Percentiles rank a stretch among this genome's conserved stretches.
phyloP scores from a whole-genome alignment of 441 rosid genomes.

The Euphorbia celastroides region DNA sequence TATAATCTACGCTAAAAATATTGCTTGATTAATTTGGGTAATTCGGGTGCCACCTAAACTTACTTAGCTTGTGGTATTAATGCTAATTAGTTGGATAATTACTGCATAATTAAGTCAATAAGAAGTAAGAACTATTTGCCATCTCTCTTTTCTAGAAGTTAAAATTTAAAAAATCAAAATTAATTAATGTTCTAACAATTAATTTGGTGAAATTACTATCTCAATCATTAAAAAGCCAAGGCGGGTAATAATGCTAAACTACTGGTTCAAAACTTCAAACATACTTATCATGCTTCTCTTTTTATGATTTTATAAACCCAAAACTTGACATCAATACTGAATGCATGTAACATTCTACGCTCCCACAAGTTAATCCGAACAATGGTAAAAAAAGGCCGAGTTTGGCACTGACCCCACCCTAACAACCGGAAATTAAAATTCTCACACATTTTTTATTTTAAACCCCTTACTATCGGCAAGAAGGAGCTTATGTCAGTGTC shows the following conservation, averaged over 20 bases:
- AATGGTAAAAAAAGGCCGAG: too few relatives aligned
- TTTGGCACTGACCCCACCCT: too few relatives aligned
- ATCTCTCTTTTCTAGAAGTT: not conserved
- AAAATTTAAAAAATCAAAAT: not conserved
- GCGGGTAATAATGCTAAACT: not conserved
- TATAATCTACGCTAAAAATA: not conserved
- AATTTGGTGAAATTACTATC: not conserved
- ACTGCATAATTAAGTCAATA: not conserved
- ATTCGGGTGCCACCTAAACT: not conserved
- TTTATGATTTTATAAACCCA: not conserved
- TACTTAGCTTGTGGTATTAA: not conserved
- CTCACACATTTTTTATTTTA: too few relatives aligned
- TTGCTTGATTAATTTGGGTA: not conserved
- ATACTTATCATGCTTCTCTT: not conserved
- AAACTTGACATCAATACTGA: not conserved
- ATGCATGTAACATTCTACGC: not conserved
- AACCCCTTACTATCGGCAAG: too few relatives aligned
- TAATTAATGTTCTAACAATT: not conserved
- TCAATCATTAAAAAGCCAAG: not conserved
- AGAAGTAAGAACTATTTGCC: not conserved
- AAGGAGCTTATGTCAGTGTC: too few relatives aligned
- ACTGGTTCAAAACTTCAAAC: conserved; percentile 3
- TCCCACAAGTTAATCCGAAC: too few relatives aligned
- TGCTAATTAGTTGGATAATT: not conserved
- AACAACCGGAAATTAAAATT: too few relatives aligned